phyloP scores from a whole-genome alignment of 2,329 filamentous ascomycete genomes.

The Diaporthe batatas region DNA sequence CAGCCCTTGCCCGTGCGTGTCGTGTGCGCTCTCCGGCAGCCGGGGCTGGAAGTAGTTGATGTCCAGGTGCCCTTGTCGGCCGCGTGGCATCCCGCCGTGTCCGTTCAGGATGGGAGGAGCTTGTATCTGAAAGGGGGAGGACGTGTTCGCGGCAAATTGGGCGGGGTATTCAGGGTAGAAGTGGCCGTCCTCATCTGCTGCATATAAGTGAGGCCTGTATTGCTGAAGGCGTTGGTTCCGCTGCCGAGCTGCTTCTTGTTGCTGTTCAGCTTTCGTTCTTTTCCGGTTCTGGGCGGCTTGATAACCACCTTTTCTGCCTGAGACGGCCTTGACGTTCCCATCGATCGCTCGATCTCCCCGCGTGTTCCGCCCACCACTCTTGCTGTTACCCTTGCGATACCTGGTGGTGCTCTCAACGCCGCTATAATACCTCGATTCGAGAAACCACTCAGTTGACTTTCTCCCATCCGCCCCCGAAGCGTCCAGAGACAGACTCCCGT shows the following conservation, averaged over 20 bases:
- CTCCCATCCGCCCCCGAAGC: slow-evolving; percentile 60
- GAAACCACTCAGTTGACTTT: slow-evolving; percentile 81
- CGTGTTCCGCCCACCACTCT: slow-evolving; percentile 43
- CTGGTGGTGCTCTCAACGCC: slow-evolving; percentile 90
- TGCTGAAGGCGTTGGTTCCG: slow-evolving; percentile 36
- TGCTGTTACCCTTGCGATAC: slow-evolving; percentile 70
- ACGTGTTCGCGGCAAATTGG: slow-evolving; percentile 4
- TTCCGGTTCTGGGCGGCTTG: slow-evolving; percentile 46
- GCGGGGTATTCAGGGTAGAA: slow-evolving; percentile 19
- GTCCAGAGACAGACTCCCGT: slow-evolving; percentile 38
- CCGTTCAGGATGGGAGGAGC: neutral
- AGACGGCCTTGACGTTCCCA: slow-evolving; percentile 43
- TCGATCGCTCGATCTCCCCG: slow-evolving; percentile 20
- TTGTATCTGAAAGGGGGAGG: neutral
- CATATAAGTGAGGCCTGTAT: neutral
- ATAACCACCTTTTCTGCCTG: slow-evolving; percentile 48
- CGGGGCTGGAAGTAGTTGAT: slow-evolving; percentile 8
- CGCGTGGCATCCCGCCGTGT: neutral
- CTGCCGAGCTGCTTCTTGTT: slow-evolving; percentile 33
- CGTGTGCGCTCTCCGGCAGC: neutral
- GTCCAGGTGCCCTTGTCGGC: neutral
- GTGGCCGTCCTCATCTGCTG: neutral
- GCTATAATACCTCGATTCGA: slow-evolving; percentile 75
- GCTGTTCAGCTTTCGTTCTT: slow-evolving; percentile 32
- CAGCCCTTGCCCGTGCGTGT: neutral